These are phyloP conservation scores for Neoscytalidium dimidiatum DNA, from an alignment of 2,329 filamentous ascomycete species.

Conservation along the genomic window DNA sequence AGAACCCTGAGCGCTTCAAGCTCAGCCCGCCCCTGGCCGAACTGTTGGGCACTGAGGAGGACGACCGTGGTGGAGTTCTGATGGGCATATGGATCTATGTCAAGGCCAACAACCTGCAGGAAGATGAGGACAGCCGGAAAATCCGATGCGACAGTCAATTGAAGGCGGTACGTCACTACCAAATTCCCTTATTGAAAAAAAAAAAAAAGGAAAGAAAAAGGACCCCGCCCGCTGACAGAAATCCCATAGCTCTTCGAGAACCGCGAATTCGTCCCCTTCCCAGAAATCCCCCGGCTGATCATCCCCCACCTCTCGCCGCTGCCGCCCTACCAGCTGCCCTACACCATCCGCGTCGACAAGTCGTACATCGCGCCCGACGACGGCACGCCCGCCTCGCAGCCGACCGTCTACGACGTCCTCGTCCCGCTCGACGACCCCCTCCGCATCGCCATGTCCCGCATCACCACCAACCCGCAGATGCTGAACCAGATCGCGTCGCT, in stretches of 20 bases:
- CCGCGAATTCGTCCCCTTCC: constrained; percentile 78
- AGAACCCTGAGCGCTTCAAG: constrained; percentile 81
- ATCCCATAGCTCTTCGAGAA: constrained; percentile 67
- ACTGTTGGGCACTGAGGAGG: constrained; percentile 82
- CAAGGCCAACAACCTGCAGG: constrained; percentile 79
- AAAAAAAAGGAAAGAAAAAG: too few relatives aligned
- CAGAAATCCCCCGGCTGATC: constrained; percentile 79
- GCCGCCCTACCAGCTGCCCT: constrained; percentile 78
- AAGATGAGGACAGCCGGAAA: constrained; percentile 91
- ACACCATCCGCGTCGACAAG: constrained; percentile 88
- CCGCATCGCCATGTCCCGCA: constrained; percentile 52
- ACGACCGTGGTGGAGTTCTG: constrained; percentile 82
- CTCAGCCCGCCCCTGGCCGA: constrained; percentile 79
- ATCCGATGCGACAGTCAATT: constrained; percentile 87
- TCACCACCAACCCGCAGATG: constrained; percentile 68
- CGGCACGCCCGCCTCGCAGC: constrained; percentile 61
- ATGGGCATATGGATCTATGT: constrained; percentile 97
- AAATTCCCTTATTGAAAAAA: too few relatives aligned
- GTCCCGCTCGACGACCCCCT: constrained; percentile 84
- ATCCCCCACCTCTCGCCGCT: constrained; percentile 76
- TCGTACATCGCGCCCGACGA: constrained; percentile 68
- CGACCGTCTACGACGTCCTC: constrained; percentile 87
- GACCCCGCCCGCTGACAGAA: constrained; percentile 9
- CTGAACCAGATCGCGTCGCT: constrained; percentile 75
- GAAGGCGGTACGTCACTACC: constrained; percentile 62